Percentiles rank a stretch among this genome's conserved stretches.
Conservation (phyloP, 345 rosid genomes). For the Salix koriyanagi region DNA sequence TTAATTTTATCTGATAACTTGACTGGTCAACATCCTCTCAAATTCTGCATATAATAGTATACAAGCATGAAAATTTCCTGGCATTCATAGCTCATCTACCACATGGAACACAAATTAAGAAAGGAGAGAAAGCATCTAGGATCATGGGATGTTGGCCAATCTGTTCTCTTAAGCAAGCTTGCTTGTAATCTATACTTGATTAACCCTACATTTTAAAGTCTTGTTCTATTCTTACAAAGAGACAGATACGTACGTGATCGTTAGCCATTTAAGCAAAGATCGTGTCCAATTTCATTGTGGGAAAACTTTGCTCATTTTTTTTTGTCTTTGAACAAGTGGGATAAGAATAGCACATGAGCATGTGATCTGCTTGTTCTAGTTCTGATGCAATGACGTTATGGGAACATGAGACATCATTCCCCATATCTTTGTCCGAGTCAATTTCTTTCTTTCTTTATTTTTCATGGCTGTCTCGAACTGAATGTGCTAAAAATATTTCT, state of each 20-base stretch:
- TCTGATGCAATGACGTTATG: neutral
- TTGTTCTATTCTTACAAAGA: neutral
- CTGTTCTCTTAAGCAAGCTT: neutral
- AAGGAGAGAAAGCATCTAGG: slow-evolving; percentile 8
- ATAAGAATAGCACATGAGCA: slow-evolving; percentile 5
- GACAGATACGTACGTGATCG: too few species aligned
- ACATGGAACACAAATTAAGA: slow-evolving; percentile 16
- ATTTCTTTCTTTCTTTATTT: neutral
- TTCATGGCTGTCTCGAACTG: neutral
- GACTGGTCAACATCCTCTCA: slow-evolving; percentile 16
- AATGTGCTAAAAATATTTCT: neutral
- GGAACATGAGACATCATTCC: slow-evolving; percentile 23
- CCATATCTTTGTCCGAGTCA: slow-evolving; percentile 22
- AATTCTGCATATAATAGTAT: neutral
- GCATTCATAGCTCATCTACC: neutral
- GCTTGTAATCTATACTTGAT: neutral
- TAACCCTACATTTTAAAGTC: neutral
- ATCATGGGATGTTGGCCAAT: slow-evolving; percentile 17
- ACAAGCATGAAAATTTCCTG: neutral
- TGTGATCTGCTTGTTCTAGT: slow-evolving; percentile 7
- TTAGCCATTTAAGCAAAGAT: neutral
- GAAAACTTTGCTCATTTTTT: neutral
- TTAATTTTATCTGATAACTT: slow-evolving; percentile 6
- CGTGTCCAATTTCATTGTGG: neutral
- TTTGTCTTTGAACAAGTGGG: neutral